Conservation (phyloP, 148 eudicot genomes). For the Arbutus unedo region DNA sequence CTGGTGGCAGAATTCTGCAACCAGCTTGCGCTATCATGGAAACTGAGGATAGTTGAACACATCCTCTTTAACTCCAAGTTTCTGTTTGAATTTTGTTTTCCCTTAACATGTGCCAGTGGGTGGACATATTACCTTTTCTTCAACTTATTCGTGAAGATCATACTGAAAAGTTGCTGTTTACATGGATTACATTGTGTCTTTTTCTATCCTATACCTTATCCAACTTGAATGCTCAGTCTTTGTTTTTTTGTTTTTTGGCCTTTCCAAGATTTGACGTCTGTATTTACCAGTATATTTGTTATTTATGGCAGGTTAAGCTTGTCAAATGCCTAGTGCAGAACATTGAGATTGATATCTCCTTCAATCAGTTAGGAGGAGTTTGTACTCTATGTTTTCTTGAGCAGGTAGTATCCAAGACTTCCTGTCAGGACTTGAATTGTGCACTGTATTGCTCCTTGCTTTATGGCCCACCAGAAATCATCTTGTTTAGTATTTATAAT, state of each 20-base stretch:
- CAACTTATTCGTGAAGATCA: background rate
- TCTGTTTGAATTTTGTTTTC: slow-evolving; percentile 8
- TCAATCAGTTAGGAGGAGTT: slow-evolving; percentile 65
- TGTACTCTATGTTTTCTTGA: slow-evolving; percentile 58
- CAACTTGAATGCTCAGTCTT: slow-evolving; percentile 2
- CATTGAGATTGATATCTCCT: slow-evolving; percentile 52
- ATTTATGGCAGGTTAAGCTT: slow-evolving; percentile 56
- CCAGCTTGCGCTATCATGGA: background rate
- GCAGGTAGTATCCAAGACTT: slow-evolving; percentile 25
- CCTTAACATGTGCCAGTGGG: background rate
- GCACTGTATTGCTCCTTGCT: background rate
- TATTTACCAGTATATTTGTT: slow-evolving; percentile 8
- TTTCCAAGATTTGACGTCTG: background rate
- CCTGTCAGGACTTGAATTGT: background rate
- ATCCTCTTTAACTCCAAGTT: background rate
- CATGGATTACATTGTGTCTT: background rate
- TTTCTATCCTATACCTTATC: background rate
- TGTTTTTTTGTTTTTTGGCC: background rate
- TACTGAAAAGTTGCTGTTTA: background rate
- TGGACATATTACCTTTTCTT: background rate
- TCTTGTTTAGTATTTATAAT: background rate
- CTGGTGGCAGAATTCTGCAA: background rate
- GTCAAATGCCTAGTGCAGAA: slow-evolving; percentile 56
- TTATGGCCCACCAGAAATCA: background rate
- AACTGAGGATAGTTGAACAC: background rate